Evolutionary conservation across 192 early-diverging fungal species (phyloP).

Genomic region (Rhizoclosmatium sp.): DNA sequence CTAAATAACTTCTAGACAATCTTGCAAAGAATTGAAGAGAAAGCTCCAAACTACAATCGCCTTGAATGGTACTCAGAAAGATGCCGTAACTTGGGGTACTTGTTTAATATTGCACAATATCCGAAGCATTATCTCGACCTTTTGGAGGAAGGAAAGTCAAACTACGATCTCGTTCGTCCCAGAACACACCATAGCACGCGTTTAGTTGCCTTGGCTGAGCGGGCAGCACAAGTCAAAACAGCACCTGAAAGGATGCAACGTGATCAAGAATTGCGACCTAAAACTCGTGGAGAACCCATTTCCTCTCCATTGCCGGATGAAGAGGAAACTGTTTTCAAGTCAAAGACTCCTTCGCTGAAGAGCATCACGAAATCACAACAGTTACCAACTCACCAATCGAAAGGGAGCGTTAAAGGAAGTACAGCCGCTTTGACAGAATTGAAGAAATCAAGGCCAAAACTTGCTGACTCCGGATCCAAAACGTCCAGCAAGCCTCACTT

Average conservation of each 20-base stretch:
- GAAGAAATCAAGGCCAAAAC: not conserved
- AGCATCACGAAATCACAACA: not conserved
- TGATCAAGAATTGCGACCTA: not conserved
- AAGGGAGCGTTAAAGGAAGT: not conserved
- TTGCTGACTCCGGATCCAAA: not conserved
- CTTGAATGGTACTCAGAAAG: conserved; percentile 32
- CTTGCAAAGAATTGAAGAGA: conserved; percentile 48
- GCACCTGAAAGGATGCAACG: not conserved
- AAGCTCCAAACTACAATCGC: conserved; percentile 53
- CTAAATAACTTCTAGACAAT: conserved; percentile 40
- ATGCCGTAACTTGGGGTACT: conserved; percentile 48
- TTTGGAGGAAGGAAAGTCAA: conserved; percentile 18
- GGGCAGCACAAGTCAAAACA: not conserved
- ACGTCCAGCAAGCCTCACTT: not conserved
- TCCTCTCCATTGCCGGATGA: conserved; percentile 7
- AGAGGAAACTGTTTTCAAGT: not conserved
- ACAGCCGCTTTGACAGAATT: not conserved
- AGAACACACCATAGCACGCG: conserved; percentile 13
- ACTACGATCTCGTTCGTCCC: conserved; percentile 31
- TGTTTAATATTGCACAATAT: conserved; percentile 53
- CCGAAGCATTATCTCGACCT: conserved; percentile 48
- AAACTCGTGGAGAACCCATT: conserved; percentile 19
- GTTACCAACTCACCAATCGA: not conserved
- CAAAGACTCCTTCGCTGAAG: not conserved
- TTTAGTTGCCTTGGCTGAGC: not conserved